phyloP scores from a whole-genome alignment of 345 rosid species.

The Turnera subulata region DNA sequence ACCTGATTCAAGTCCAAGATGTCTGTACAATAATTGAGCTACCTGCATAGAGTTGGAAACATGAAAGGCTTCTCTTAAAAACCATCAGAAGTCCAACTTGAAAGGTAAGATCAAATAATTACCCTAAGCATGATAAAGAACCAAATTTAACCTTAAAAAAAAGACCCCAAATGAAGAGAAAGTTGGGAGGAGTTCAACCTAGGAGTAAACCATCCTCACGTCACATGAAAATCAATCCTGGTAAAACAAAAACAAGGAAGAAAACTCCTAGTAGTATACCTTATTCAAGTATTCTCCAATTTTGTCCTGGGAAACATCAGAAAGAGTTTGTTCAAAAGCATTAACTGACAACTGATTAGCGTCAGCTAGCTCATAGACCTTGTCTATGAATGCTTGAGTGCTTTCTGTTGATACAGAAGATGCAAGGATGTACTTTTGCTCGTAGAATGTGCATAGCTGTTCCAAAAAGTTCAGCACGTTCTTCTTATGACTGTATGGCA shows the following conservation, averaged over 20 bases:
- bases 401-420: slow-evolving; percentile 48
- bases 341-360: slow-evolving; percentile 64
- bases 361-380: slow-evolving; percentile 76
- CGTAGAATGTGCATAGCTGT: slow-evolving; percentile 65
- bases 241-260: too few species aligned
- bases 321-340: slow-evolving; percentile 47
- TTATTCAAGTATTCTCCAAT: slow-evolving; percentile 47
- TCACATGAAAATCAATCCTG: background rate
- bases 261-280: too few species aligned
- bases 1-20: slow-evolving; percentile 60
- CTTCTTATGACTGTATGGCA: slow-evolving; percentile 67
- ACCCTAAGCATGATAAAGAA: background rate
- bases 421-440: slow-evolving; percentile 47
- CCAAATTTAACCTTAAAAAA: too few species aligned
- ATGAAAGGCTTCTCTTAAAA: background rate
- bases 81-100: too few species aligned
- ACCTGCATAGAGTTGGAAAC: slow-evolving; percentile 41
- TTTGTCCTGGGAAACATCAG: slow-evolving; percentile 42
- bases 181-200: background rate
- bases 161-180: slow-evolving; percentile 1
- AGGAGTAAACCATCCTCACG: background rate
- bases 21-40: slow-evolving; percentile 50
- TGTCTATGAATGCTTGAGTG: slow-evolving; percentile 49
- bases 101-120: too few species aligned
- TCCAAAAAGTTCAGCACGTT: slow-evolving; percentile 69